Evolutionary conservation across 1,284 basidiomycete genomes (phyloP).

Genomic region (Puccinia coronata): DNA sequence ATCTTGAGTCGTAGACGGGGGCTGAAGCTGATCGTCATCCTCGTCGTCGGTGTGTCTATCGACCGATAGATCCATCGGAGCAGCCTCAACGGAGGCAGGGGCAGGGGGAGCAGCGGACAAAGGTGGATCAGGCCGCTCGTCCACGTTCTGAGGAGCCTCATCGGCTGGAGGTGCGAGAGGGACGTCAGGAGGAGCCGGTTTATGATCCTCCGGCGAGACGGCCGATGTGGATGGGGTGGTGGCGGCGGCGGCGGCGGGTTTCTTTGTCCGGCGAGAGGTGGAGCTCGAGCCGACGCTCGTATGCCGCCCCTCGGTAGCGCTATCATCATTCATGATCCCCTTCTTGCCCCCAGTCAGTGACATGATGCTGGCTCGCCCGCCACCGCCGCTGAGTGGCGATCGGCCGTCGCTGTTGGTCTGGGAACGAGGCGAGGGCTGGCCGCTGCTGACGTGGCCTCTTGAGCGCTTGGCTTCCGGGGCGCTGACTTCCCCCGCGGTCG

Average conservation of each 20-base stretch:
- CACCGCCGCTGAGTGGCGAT: constrained; percentile 5
- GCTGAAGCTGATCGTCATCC: background rate
- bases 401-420: constrained; percentile 10
- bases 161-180: background rate
- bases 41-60: background rate
- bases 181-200: background rate
- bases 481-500: background rate
- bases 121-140: background rate
- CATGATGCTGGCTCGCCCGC: constrained; percentile 11
- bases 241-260: background rate
- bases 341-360: background rate
- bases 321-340: constrained; percentile 25
- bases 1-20: background rate
- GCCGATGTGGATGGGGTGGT: background rate
- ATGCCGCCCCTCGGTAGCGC: background rate
- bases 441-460: background rate
- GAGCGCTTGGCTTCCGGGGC: constrained; percentile 22
- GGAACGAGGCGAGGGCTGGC: constrained; percentile 19
- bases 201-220: background rate
- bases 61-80: background rate
- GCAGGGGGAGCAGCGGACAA: background rate
- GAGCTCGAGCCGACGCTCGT: too few relatives aligned
- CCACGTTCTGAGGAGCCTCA: background rate
- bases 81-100: background rate
- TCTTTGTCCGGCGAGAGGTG: background rate